These are phyloP conservation scores for Coemansia sp. DNA, from an alignment of 192 early-diverging fungal species.

Conservation along the genomic window DNA sequence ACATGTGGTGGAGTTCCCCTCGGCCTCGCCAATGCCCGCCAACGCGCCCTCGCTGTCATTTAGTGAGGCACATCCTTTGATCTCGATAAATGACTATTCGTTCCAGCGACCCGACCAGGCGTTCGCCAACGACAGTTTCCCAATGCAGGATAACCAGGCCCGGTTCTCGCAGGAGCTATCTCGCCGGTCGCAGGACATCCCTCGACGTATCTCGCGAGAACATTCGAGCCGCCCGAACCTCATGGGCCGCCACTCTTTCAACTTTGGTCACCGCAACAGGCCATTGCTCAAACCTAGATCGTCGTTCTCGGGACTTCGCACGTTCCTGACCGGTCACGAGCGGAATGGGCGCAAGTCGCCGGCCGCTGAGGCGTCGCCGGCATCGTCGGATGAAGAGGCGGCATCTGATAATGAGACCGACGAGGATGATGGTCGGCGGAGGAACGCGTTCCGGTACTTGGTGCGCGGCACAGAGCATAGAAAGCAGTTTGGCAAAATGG, in stretches of 20 bases:
- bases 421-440: slow-evolving; percentile 30
- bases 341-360: background rate
- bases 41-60: slow-evolving; percentile 25
- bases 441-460: slow-evolving; percentile 40
- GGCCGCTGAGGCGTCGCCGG: slow-evolving; percentile 4
- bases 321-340: slow-evolving; percentile 17
- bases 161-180: slow-evolving; percentile 21
- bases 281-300: slow-evolving; percentile 19
- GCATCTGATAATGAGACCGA: slow-evolving; percentile 10
- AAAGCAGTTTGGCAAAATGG: slow-evolving; percentile 29
- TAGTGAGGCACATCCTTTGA: background rate
- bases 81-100: slow-evolving; percentile 23
- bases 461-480: slow-evolving; percentile 54
- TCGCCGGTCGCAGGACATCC: slow-evolving; percentile 29
- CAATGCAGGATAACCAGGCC: slow-evolving; percentile 45
- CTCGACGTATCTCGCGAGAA: slow-evolving; percentile 10
- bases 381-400: slow-evolving; percentile 21
- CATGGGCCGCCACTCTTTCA: slow-evolving; percentile 32
- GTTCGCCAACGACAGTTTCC: slow-evolving; percentile 36
- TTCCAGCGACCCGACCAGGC: slow-evolving; percentile 50
- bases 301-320: slow-evolving; percentile 39
- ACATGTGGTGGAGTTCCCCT: background rate
- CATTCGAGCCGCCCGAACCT: background rate
- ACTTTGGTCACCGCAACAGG: slow-evolving; percentile 12
- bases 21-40: slow-evolving; percentile 3